Evolutionary conservation across 1,139 yeast species (phyloP).

Genomic region (Magnusiomyces tetraspermus): DNA sequence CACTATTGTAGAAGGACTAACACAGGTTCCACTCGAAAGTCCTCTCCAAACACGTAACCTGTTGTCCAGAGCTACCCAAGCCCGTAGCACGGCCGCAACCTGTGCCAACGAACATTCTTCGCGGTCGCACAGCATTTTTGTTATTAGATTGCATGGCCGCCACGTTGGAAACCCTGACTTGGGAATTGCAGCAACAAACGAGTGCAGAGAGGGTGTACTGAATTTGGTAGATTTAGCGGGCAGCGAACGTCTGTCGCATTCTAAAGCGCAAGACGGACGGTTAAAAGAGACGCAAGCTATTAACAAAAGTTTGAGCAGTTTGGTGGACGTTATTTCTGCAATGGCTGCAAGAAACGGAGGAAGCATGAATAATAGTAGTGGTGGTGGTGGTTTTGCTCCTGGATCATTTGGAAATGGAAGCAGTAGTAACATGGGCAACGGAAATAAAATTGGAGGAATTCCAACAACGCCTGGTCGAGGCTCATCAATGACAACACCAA

Average conservation of each 20-base stretch:
- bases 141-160: conserved; percentile 48
- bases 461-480: not conserved
- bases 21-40: conserved; percentile 41
- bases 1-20: conserved; percentile 55
- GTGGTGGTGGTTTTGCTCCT: too few relatives aligned
- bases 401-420: too few relatives aligned
- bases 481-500: conserved; percentile 15
- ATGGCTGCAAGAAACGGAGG: conserved; percentile 31
- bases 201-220: conserved; percentile 48
- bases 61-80: conserved; percentile 46
- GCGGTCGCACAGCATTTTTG: conserved; percentile 65
- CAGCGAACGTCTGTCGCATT: conserved; percentile 65
- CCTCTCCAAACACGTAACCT: conserved; percentile 44
- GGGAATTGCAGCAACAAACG: conserved; percentile 38
- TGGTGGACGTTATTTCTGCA: conserved; percentile 85
- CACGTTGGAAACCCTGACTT: conserved; percentile 45
- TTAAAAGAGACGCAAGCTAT: conserved; percentile 83
- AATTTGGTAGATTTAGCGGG: conserved; percentile 83
- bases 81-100: conserved; percentile 70
- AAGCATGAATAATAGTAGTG: not conserved
- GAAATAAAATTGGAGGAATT: not conserved
- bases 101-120: conserved; percentile 72
- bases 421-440: not conserved
- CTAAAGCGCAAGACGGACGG: conserved; percentile 68
- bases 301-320: conserved; percentile 75